Evolutionary conservation across 2,329 filamentous ascomycete species (phyloP).

Genomic region (Thelonectria rubi): DNA sequence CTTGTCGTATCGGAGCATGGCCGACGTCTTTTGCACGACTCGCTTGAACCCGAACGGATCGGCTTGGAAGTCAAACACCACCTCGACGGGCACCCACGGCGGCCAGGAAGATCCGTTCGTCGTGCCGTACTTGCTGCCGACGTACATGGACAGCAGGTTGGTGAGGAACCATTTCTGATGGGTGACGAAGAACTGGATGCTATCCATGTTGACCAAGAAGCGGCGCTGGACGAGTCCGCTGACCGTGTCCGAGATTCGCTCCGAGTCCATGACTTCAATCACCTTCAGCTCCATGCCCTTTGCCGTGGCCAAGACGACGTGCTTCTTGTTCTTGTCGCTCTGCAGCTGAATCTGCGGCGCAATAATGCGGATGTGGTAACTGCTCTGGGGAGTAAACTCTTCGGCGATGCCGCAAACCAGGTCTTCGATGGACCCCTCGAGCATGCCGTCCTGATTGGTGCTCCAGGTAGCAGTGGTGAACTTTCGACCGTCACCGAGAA

Average conservation of each 20-base stretch:
- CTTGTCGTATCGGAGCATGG: constrained; percentile 94
- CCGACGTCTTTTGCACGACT: constrained; percentile 96
- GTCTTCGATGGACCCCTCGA: constrained; percentile 64
- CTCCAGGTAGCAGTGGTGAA: constrained; percentile 65
- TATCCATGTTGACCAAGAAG: constrained; percentile 95
- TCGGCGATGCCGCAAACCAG: constrained; percentile 80
- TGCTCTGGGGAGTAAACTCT: constrained; percentile 90
- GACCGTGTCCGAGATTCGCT: constrained; percentile 88
- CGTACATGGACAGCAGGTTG: constrained; percentile 89
- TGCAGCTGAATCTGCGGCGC: constrained; percentile 98
- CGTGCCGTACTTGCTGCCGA: constrained; percentile 91
- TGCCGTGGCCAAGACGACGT: constrained; percentile 94
- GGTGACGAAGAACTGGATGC: constrained; percentile 97
- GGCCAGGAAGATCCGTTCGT: constrained; percentile 89
- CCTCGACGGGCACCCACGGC: constrained; percentile 97
- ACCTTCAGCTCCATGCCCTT: constrained; percentile 99
- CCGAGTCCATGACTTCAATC: constrained; percentile 97
- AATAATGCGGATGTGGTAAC: constrained; percentile 93
- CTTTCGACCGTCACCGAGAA: constrained; percentile 83
- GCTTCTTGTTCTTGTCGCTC: constrained; percentile 96
- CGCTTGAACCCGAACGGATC: constrained; percentile 98
- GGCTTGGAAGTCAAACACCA: constrained; percentile 95
- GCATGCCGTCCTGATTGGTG: constrained; percentile 45
- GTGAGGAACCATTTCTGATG: constrained; percentile 90
- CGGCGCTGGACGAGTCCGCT: constrained; percentile 94